Conservation (phyloP, 225 moss, liverwort and hornwort genomes). For the Pseudoscleropodium purum region DNA sequence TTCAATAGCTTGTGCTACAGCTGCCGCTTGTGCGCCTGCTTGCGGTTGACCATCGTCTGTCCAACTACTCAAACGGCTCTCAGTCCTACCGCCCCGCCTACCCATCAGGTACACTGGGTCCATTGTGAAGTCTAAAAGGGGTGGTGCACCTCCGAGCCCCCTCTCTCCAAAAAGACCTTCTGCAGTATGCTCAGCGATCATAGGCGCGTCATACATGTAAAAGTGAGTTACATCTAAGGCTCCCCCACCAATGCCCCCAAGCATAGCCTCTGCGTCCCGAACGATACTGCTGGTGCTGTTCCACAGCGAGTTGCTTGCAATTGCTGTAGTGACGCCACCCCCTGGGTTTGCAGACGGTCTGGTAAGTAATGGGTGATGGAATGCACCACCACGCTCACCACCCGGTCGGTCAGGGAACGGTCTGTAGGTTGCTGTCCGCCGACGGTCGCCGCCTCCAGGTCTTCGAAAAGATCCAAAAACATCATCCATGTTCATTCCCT, state of each 20-base stretch:
- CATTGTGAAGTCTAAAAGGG: conserved; percentile 90
- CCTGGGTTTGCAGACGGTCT: conserved; percentile 65
- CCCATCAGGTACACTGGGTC: conserved; percentile 89
- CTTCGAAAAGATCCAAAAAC: conserved; percentile 91
- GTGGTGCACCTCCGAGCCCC: conserved; percentile 71
- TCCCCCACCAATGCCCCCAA: conserved; percentile 58
- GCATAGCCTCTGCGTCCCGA: conserved; percentile 86
- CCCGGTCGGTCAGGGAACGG: conserved; percentile 72
- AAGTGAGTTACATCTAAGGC: conserved; percentile 94
- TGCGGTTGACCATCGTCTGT: conserved; percentile 98
- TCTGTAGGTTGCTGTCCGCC: conserved; percentile 64
- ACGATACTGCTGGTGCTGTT: conserved; percentile 68
- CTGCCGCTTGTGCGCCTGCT: conserved; percentile 90
- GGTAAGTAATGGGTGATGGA: conserved; percentile 89
- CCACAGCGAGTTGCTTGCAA: conserved; percentile 67
- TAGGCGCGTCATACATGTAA: conserved; percentile 89
- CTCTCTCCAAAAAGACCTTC: conserved; percentile 83
- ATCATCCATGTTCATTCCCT: conserved; percentile 97
- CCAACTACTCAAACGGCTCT: conserved; percentile 92
- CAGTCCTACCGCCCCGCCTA: conserved; percentile 69
- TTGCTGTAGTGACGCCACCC: conserved; percentile 47
- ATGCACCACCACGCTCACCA: conserved; percentile 72
- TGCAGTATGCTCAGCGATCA: conserved; percentile 62
- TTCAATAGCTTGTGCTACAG: conserved; percentile 90
- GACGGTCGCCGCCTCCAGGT: conserved; percentile 67